Evolutionary conservation across 2,329 filamentous ascomycete species (phyloP).

Genomic region (Venturia effusa): DNA sequence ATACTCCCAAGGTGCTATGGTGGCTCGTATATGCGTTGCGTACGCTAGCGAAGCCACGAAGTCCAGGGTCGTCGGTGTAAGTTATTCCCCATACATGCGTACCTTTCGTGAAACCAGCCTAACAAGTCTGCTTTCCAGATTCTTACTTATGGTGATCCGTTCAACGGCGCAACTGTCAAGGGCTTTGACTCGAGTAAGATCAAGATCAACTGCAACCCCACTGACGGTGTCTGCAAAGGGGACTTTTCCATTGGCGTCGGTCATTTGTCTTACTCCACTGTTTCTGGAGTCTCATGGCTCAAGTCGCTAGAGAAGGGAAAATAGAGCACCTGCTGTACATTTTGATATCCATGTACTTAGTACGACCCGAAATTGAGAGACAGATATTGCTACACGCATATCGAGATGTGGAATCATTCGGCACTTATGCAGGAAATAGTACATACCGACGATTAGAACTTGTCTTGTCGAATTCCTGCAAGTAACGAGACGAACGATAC

Average conservation of each 20-base stretch:
- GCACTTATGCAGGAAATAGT: no score
- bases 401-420: no score
- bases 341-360: not conserved
- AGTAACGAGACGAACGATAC: no score
- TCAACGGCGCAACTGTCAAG: not conserved
- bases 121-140: not conserved
- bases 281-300: not conserved
- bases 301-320: not conserved
- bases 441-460: no score
- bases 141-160: conserved; percentile 8
- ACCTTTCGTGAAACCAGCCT: not conserved
- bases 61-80: conserved; percentile 1
- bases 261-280: conserved; percentile 7
- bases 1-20: conserved; percentile 10
- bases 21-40: conserved; percentile 6
- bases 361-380: not conserved
- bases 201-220: conserved; percentile 10
- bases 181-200: not conserved
- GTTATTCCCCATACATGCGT: not conserved
- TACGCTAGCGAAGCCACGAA: not conserved
- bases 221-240: conserved; percentile 4
- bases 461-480: no score
- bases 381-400: no score
- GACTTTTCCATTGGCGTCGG: conserved; percentile 6
- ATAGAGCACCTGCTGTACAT: not conserved